These are phyloP conservation scores for Salix purpurea DNA, from an alignment of 345 rosid genomes.

Conservation along the genomic window DNA sequence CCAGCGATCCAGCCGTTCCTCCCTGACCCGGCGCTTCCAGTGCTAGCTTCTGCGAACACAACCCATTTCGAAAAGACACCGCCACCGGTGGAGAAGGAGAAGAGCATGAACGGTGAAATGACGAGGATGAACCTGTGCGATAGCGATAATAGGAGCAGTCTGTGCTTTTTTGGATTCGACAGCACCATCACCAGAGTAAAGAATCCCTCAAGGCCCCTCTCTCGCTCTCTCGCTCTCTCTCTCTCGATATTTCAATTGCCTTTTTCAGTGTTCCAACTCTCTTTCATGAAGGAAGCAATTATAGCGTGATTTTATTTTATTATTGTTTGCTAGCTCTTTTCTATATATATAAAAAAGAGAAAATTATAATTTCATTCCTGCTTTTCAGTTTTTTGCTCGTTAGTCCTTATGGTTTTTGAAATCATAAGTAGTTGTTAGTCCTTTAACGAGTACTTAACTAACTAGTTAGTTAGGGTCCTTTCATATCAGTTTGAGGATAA, in stretches of 20 bases:
- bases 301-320: background rate
- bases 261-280: background rate
- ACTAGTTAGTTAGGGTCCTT: too few species aligned
- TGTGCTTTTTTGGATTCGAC: background rate
- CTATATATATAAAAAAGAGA: too few species aligned
- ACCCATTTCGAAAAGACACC: conserved; percentile 38
- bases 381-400: too few species aligned
- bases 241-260: background rate
- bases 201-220: background rate
- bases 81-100: conserved; percentile 34
- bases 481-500: too few species aligned
- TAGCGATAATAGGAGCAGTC: too few species aligned
- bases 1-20: conserved; percentile 9
- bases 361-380: too few species aligned
- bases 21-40: conserved; percentile 29
- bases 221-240: background rate
- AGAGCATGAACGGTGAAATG: conserved; percentile 37
- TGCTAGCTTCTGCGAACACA: conserved; percentile 41
- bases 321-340: too few species aligned
- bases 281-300: background rate
- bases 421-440: too few species aligned
- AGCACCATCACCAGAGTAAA: conserved; percentile 47
- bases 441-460: too few species aligned
- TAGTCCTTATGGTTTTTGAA: too few species aligned
- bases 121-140: conserved; percentile 2